Base-by-base conservation (phyloP, 2,329 filamentous ascomycete species). In the Sporothrix mexicana region DNA sequence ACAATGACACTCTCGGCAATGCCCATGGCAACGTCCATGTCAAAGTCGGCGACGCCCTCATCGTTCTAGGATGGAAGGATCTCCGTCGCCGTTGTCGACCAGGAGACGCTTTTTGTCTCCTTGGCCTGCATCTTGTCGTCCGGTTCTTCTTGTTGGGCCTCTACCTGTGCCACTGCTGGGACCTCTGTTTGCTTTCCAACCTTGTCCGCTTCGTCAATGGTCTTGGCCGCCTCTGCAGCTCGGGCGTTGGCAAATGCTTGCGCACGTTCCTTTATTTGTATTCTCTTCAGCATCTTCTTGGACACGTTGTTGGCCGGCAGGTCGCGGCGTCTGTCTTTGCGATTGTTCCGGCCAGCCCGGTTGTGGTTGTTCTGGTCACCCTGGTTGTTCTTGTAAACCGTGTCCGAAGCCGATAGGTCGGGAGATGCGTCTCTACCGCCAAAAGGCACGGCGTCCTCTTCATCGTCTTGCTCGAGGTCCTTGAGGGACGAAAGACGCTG, bases 21-120 rank as follows among this genome's bases (percentile, higher is more conserved):
- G 53, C 12, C 30, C 53, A 25, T 30, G 13, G 53, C 15, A 57
- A 25, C 5, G 30, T 36, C 30, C 30, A 36, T 36, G 30, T 36
- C 12, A 25, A 25, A 15, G 7, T 57, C 23, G 12, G 53, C 1
- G 23, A 7, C 53, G 23, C 12, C n/a, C 4, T 3, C 61, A 66
- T 13, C 61, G 15, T 66, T 41, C 61, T 66, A 66, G 61, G 41
- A 7, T 25, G 61, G 7, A 8, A 10, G 9, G 25, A 47, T 66
- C n/a, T 25, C 61, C n/a, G 61, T 66, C 41, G 23, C 61, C 17
- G 61, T 66, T 43, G 45, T 20, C 41, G 41, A 47, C 41, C 61
- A 66, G 5, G 61, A 47, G 12, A 66, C 55, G 6, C 30, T 36
- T 36, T 36, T 36, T 36, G 30, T 36, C 30, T 9, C 49, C 12